phyloP scores from a whole-genome alignment of 441 rosid genomes.

The Dalechampia spathulata region DNA sequence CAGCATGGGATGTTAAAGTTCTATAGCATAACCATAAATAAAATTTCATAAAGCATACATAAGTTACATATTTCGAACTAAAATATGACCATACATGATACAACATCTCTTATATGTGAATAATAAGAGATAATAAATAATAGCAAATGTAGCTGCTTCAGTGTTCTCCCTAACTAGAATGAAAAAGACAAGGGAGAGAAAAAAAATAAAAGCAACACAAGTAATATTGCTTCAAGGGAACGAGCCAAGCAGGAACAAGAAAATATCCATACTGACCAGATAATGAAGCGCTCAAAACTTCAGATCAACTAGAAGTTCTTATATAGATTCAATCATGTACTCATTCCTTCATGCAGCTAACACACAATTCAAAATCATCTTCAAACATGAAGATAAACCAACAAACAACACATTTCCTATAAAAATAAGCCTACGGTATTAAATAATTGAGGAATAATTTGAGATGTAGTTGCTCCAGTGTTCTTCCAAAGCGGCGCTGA shows the following conservation, averaged over 20 bases:
- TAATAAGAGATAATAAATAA: not conserved
- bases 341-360: not conserved
- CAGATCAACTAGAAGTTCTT: not conserved
- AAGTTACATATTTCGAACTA: not conserved
- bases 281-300: conserved; percentile 8
- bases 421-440: not conserved
- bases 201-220: conserved; percentile 15
- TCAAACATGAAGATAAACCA: not conserved
- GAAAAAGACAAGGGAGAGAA: not conserved
- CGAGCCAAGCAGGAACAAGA: conserved; percentile 11
- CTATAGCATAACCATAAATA: too few species aligned
- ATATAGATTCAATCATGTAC: not conserved
- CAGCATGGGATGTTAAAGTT: too few species aligned
- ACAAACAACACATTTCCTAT: not conserved
- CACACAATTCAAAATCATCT: not conserved
- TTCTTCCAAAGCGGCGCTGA: not conserved
- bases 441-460: not conserved
- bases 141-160: conserved; percentile 14
- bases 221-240: conserved; percentile 21
- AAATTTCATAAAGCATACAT: too few species aligned
- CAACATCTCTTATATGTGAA: not conserved
- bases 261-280: conserved; percentile 16
- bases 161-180: conserved; percentile 8
- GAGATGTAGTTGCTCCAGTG: conserved; percentile 3
- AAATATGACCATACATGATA: not conserved